These are phyloP conservation scores for Paramecium sonneborni DNA, from an alignment of 73 alveolate genomes.

Conservation along the genomic window DNA sequence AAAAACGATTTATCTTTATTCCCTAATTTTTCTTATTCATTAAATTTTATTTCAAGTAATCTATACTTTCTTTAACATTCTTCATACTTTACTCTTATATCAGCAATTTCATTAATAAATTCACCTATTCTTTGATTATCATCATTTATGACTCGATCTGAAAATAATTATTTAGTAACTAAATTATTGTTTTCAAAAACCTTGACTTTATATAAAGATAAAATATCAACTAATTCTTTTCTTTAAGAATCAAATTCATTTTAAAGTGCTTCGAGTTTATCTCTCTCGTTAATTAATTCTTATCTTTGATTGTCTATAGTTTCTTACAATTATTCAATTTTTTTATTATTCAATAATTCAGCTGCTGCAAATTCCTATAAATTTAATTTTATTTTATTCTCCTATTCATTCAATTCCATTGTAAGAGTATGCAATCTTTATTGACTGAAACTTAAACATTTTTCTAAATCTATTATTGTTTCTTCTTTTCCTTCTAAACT, in stretches of 20 bases:
- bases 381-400: neutral
- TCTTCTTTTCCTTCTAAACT: neutral
- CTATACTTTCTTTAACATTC: neutral
- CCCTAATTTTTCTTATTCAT: neutral
- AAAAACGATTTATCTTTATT: neutral
- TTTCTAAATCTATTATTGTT: neutral
- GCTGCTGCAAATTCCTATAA: neutral
- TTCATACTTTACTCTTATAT: neutral
- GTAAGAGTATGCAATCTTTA: neutral
- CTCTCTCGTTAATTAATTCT: neutral
- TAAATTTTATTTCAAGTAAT: neutral
- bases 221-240: neutral
- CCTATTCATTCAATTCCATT: neutral
- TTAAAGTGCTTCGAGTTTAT: neutral
- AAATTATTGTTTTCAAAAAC: neutral
- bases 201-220: neutral
- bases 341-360: neutral
- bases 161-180: neutral
- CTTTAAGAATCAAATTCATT: neutral
- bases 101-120: neutral
- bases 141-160: neutral
- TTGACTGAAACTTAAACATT: neutral
- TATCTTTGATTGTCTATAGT: neutral
- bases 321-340: neutral
- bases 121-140: neutral